Base-by-base conservation (phyloP, 371 early-diverging fungal species). In the Enteropsectra breve region DNA sequence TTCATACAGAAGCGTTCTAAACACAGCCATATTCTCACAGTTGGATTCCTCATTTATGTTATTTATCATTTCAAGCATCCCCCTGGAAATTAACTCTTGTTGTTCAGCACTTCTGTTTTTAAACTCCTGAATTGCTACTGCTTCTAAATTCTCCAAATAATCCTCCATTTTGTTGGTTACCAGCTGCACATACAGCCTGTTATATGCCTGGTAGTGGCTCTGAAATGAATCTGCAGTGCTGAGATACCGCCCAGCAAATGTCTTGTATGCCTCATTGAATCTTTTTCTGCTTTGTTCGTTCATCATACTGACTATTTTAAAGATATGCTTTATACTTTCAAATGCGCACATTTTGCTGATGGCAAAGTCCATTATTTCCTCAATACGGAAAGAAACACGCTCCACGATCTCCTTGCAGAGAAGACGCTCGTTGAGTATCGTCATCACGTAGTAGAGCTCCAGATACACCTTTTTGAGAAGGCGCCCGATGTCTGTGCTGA, bases 381-480 rank as follows among this genome's bases (percentile, higher is more conserved):
- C 56, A 15, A 6, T 26, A 21, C 56, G 11, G 28, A 8, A n/a
- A 8, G 6, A 6, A 21, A 56, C 34, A 11, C 8, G 11, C 6
- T 26, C 8, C 8, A 56, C 34, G 5, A 56, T 26, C 23, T 56
- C 56, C 34, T 26, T 34, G 6, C 23, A 26, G n/a, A 56, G 8
- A 6, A 15, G 5, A 18, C n/a, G 5, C n/a, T 65, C 65, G 8
- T 47, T 59, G 3, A 30, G 15, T 11, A 65, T 37, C 4, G 5
- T 64, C 21, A 3, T 59, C 0, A 43, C n/a, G 34, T 30, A 56
- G 29, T 63, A 40, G 26, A 70, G 28, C 55, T 70, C 70, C 21
- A 43, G 23, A 48, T 70, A 64, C 6, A 52, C 45, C 24, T 64
- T 64, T 26, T 52, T 55, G 3, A 70, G 6, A n/a, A 68, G 21